phyloP scores from a whole-genome alignment of 208 protist species.

The Endotrypanum monterogeii region DNA sequence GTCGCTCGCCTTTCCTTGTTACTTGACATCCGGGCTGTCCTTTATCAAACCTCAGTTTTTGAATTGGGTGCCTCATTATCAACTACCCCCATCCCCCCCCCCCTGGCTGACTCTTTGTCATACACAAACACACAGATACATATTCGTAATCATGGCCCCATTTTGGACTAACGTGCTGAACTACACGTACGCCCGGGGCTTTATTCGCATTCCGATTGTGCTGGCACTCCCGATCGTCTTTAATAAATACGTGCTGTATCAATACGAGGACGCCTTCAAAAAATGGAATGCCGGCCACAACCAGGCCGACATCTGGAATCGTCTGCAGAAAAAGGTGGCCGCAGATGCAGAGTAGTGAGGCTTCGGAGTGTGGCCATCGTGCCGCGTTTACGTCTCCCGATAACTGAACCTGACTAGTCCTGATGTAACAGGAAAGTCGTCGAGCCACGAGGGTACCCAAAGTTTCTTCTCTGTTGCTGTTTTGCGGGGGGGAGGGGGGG shows the following conservation, averaged over 20 bases:
- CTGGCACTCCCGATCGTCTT: slow-evolving; percentile 78
- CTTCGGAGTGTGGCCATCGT: background rate
- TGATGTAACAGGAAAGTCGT: background rate
- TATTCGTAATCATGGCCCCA: slow-evolving; percentile 30
- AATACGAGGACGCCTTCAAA: slow-evolving; percentile 74
- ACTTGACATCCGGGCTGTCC: background rate
- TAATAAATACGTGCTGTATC: slow-evolving; percentile 81
- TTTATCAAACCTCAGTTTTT: background rate
- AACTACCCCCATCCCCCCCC: background rate
- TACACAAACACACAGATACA: no score
- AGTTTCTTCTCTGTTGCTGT: background rate
- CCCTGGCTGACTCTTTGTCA: background rate
- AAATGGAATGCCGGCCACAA: slow-evolving; percentile 85
- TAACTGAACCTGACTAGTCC: background rate
- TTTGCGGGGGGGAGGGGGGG: no score
- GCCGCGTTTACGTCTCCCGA: background rate
- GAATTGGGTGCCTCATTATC: no score
- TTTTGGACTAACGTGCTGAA: slow-evolving; percentile 86
- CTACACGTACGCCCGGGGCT: slow-evolving; percentile 85
- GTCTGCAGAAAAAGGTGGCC: slow-evolving; percentile 77
- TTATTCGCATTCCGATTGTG: slow-evolving; percentile 82
- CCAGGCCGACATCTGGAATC: slow-evolving; percentile 85
- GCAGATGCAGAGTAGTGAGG: slow-evolving; percentile 40
- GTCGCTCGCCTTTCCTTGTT: no score
- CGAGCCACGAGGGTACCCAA: background rate